phyloP scores from a whole-genome alignment of 2,329 filamentous ascomycete species.

The Coniochaeta ligniaria region DNA sequence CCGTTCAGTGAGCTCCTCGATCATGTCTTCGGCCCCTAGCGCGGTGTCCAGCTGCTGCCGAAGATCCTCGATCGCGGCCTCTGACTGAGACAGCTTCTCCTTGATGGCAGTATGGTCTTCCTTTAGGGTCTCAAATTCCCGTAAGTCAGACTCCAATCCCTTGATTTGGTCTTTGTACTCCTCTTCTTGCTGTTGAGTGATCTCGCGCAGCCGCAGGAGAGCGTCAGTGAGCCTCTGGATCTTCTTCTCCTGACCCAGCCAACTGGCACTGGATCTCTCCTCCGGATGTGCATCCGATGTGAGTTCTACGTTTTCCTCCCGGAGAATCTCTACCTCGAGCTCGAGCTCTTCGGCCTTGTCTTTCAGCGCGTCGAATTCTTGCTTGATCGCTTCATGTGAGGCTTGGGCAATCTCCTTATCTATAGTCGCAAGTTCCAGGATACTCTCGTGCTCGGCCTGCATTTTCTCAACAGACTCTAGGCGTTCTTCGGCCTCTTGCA shows the following conservation, averaged over 20 bases:
- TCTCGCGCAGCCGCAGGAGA: slow-evolving; percentile 73
- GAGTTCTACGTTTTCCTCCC: slow-evolving; percentile 80
- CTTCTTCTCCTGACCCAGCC: slow-evolving; percentile 84
- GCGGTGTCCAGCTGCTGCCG: slow-evolving; percentile 87
- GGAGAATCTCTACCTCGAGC: slow-evolving; percentile 78
- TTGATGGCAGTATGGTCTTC: slow-evolving; percentile 63
- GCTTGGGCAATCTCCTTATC: slow-evolving; percentile 97
- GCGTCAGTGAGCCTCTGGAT: slow-evolving; percentile 86
- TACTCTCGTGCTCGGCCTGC: slow-evolving; percentile 77
- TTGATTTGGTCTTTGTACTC: slow-evolving; percentile 72
- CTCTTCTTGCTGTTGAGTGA: slow-evolving; percentile 77
- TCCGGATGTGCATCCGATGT: slow-evolving; percentile 81
- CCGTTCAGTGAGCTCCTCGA: slow-evolving; percentile 82
- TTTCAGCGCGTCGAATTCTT: slow-evolving; percentile 72
- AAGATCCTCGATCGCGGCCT: slow-evolving; percentile 75
- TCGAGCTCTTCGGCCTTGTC: slow-evolving; percentile 75
- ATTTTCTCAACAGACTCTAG: slow-evolving; percentile 64
- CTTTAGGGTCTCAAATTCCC: slow-evolving; percentile 59
- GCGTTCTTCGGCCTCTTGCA: slow-evolving; percentile 68
- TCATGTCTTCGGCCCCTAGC: slow-evolving; percentile 84
- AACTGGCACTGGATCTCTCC: slow-evolving; percentile 78
- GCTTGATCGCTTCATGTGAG: slow-evolving; percentile 72
- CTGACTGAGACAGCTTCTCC: slow-evolving; percentile 64
- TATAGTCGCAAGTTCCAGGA: slow-evolving; percentile 78
- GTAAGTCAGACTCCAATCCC: slow-evolving; percentile 64